phyloP scores from a whole-genome alignment of 2,329 filamentous ascomycete species.

The Aspergillus sp. region DNA sequence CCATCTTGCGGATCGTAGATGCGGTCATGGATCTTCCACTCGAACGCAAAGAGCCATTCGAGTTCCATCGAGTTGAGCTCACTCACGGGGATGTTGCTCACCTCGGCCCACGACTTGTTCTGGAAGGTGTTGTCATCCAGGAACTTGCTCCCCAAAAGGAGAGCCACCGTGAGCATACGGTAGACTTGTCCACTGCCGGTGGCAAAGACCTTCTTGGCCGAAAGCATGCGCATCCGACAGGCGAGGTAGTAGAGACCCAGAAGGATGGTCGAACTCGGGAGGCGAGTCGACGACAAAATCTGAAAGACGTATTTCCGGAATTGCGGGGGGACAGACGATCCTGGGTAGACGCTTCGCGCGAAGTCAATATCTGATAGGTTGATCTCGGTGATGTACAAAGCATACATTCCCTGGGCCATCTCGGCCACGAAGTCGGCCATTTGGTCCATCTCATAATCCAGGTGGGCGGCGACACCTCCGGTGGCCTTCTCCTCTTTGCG shows the following conservation, averaged over 20 bases:
- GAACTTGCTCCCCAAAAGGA: slow-evolving; percentile 91
- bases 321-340: slow-evolving; percentile 62
- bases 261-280: slow-evolving; percentile 88
- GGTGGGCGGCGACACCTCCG: slow-evolving; percentile 86
- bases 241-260: slow-evolving; percentile 87
- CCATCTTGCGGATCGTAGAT: slow-evolving; percentile 71
- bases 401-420: slow-evolving; percentile 75
- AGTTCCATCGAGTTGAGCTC: slow-evolving; percentile 85
- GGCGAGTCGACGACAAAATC: slow-evolving; percentile 83
- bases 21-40: slow-evolving; percentile 84
- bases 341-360: slow-evolving; percentile 62
- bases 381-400: slow-evolving; percentile 54
- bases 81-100: slow-evolving; percentile 80
- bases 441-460: slow-evolving; percentile 94
- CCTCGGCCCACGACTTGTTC: slow-evolving; percentile 94
- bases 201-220: slow-evolving; percentile 54
- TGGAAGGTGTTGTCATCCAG: slow-evolving; percentile 97
- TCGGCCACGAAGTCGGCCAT: slow-evolving; percentile 96
- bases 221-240: slow-evolving; percentile 75
- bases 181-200: slow-evolving; percentile 70
- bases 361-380: slow-evolving; percentile 63
- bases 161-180: slow-evolving; percentile 79
- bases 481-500: slow-evolving; percentile 65
- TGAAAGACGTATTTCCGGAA: slow-evolving; percentile 92
- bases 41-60: slow-evolving; percentile 80